Evolutionary conservation across 2,329 filamentous ascomycete genomes (phyloP).

Genomic region (Penicillium sp.): DNA sequence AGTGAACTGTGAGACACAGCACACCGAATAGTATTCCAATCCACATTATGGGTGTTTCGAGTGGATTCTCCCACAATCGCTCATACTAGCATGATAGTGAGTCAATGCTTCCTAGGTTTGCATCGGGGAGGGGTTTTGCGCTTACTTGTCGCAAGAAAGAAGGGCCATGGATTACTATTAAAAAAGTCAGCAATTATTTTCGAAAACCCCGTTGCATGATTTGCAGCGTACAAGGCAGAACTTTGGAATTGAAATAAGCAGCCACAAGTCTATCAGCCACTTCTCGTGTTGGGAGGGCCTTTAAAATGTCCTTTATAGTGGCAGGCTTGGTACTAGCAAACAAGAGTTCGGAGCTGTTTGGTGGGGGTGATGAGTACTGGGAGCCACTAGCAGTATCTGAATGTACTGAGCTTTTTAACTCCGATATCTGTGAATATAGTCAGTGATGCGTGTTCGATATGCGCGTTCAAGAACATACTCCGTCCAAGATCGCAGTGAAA

Average conservation of each 20-base stretch:
- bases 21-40: constrained; percentile 13
- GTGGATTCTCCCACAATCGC: constrained; percentile 10
- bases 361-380: not conserved
- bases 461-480: not conserved
- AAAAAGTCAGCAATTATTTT: not conserved
- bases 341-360: not conserved
- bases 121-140: too few species aligned
- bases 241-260: constrained; percentile 20
- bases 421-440: constrained; percentile 8
- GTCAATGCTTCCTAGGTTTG: too few species aligned
- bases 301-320: constrained; percentile 18
- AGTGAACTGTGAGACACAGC: constrained; percentile 6
- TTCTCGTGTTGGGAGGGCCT: constrained; percentile 15
- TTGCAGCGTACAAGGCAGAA: constrained; percentile 6
- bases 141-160: constrained; percentile 14
- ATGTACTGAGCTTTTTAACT: constrained; percentile 17
- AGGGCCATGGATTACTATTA: constrained; percentile 13
- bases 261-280: constrained; percentile 23
- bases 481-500: constrained; percentile 14
- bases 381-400: constrained; percentile 1
- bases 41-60: constrained; percentile 10
- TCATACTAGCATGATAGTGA: too few species aligned
- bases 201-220: not conserved
- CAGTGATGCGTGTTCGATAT: not conserved
- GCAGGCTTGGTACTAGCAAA: not conserved